Base-by-base conservation (phyloP, 495 filamentous ascomycete species). In the Parathielavia appendiculata region DNA sequence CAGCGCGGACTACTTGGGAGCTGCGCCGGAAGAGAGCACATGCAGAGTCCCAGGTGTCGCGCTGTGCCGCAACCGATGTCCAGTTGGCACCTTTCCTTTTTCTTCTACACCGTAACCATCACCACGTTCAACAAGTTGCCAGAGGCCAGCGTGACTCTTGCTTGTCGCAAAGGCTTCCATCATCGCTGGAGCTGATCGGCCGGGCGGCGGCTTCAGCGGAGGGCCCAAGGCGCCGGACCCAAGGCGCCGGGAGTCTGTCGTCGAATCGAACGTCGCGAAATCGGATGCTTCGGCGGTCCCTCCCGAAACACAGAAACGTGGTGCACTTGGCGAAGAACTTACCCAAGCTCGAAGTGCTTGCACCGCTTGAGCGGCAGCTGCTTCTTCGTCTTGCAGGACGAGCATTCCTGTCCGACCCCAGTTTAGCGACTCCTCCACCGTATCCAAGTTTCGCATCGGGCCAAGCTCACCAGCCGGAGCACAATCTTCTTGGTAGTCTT, bases 401-500 rank as follows among this genome's bases (percentile, higher is more conserved):
- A 92, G 81, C 95, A 98, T 79, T 99, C 93, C 73, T 97, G 79
- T 78, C 88, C 54, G 55, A 43, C 40, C 11, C 46, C 47, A 23
- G 36, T 64, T 66, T 66, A 66, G 62, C 60, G 20, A 58, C 46
- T 36, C 54, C 17, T 47, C 36, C 38, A 51, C 57, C 49, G 39
- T 32, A 45, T 47, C 59, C 35, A 38, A 32, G 6, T 59, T 61
- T 23, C 22, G 13, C 26, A 53, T 45, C 20, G 51, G 48, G 56
- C 13, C 53, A 1, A 2, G 44, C 68, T 61, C 63, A 70, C 68
- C 71, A 99, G 80, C 78, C 95, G 83, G 69, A 99, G 81, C 74
- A 99, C 95, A 67, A 99, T 86, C 88, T 99, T 99, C 87, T 97
- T 99, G 70, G 95, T 99, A 64, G 95, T 97, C 87, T 99, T 99